Evolutionary conservation across 768 basidiomycete genomes (phyloP).

Genomic region (Pleurotus pulmonarius): DNA sequence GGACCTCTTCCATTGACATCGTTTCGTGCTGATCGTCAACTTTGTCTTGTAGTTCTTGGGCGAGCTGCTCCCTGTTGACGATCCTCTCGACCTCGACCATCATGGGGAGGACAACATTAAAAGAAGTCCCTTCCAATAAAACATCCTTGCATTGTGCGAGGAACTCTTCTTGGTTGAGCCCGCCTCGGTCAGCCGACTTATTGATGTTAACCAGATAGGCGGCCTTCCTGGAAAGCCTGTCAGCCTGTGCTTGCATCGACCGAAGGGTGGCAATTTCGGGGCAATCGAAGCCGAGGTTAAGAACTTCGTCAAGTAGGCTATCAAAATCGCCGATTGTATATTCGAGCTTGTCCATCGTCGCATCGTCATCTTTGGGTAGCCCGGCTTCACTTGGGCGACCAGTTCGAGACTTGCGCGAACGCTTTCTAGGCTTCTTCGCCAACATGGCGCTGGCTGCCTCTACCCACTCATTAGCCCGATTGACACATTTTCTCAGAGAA

Average conservation of each 20-base stretch:
- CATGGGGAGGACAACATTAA: constrained; percentile 85
- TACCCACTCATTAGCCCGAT: constrained; percentile 83
- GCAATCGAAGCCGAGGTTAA: constrained; percentile 79
- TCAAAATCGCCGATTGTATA: constrained; percentile 70
- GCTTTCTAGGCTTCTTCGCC: constrained; percentile 77
- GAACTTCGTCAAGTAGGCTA: constrained; percentile 65
- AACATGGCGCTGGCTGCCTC: constrained; percentile 77
- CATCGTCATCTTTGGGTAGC: constrained; percentile 31
- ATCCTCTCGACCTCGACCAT: constrained; percentile 75
- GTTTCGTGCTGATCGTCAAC: constrained; percentile 56
- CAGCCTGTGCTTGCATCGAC: constrained; percentile 55
- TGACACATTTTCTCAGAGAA: constrained; percentile 75
- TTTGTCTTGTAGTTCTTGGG: constrained; percentile 71
- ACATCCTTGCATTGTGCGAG: constrained; percentile 70
- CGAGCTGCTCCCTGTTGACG: constrained; percentile 73
- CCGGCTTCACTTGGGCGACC: constrained; percentile 37
- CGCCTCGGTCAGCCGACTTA: constrained; percentile 34
- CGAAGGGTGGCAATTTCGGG: constrained; percentile 64
- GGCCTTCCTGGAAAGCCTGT: constrained; percentile 60
- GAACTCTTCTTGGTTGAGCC: constrained; percentile 31
- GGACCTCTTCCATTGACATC: constrained; percentile 74
- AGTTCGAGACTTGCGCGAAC: constrained; percentile 61
- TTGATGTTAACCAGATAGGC: constrained; percentile 41
- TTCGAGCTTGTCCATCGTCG: constrained; percentile 68
- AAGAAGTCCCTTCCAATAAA: constrained; percentile 62